Percentiles rank a stretch among this genome's conserved stretches.
Conservation (phyloP, 2,329 filamentous ascomycete genomes). For the Arthrobotrys conoides region DNA sequence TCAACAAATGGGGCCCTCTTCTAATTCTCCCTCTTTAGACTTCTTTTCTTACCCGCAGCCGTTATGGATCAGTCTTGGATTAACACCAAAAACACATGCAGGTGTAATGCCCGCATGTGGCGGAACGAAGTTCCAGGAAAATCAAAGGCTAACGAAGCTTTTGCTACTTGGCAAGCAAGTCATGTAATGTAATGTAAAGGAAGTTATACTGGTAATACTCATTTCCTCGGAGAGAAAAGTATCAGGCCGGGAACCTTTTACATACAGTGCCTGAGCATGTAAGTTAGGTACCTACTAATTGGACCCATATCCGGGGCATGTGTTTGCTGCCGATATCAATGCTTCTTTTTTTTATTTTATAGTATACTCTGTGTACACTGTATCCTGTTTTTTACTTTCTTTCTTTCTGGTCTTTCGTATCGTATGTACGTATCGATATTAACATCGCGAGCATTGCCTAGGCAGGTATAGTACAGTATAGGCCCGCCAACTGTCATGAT, state of each 20-base stretch:
- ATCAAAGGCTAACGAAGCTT: slow-evolving; percentile 53
- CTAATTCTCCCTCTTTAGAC: slow-evolving; percentile 18
- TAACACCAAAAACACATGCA: slow-evolving; percentile 56
- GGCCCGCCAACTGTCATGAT: slow-evolving; percentile 11
- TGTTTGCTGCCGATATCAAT: slow-evolving; percentile 3
- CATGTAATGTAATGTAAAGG: background rate
- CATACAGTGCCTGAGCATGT: background rate
- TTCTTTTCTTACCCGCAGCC: slow-evolving; percentile 57
- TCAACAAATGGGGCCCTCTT: slow-evolving; percentile 2
- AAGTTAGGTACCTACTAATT: too few species aligned
- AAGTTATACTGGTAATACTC: background rate
- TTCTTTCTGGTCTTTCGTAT: slow-evolving; percentile 12
- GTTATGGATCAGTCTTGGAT: slow-evolving; percentile 48
- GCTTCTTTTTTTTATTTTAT: slow-evolving; percentile 21
- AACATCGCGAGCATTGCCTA: background rate
- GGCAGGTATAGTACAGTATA: slow-evolving; percentile 27
- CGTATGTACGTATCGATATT: background rate
- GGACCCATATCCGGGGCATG: slow-evolving; percentile 11
- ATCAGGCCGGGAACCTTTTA: slow-evolving; percentile 24
- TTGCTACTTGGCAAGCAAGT: slow-evolving; percentile 29
- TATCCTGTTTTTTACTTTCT: slow-evolving; percentile 4
- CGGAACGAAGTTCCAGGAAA: slow-evolving; percentile 61
- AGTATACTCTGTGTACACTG: background rate
- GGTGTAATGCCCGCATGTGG: slow-evolving; percentile 60
- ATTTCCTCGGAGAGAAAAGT: slow-evolving; percentile 32